Conservation (phyloP, 2,329 filamentous ascomycete species). For the Orbilia ellipsospora region DNA sequence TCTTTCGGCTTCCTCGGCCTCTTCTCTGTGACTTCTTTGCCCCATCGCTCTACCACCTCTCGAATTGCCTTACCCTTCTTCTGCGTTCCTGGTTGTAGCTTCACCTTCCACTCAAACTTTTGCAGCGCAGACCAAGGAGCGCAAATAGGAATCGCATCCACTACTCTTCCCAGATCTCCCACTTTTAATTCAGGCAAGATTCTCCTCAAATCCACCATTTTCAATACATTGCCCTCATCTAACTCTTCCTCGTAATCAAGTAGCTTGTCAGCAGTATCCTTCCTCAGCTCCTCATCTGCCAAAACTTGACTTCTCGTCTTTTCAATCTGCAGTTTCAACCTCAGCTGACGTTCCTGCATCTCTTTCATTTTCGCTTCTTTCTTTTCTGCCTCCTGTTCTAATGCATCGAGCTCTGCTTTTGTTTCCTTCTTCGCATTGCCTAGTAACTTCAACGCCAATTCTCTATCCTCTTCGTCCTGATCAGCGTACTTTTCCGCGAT, state of each 20-base stretch:
- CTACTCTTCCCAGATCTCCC: conserved; percentile 54
- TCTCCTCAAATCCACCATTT: conserved; percentile 71
- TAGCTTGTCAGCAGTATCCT: conserved; percentile 70
- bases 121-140: conserved; percentile 73
- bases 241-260: conserved; percentile 71
- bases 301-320: conserved; percentile 69
- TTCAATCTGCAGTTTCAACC: conserved; percentile 70
- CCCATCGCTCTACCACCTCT: conserved; percentile 87
- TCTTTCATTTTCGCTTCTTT: conserved; percentile 78
- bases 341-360: conserved; percentile 78
- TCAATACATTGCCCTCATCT: conserved; percentile 66
- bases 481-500: conserved; percentile 88
- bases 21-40: conserved; percentile 69
- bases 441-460: conserved; percentile 84
- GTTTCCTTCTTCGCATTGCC: conserved; percentile 72
- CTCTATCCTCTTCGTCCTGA: conserved; percentile 93
- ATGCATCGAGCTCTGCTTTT: conserved; percentile 9
- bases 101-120: conserved; percentile 90
- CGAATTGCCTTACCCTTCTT: conserved; percentile 97
- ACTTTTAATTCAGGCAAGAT: conserved; percentile 69
- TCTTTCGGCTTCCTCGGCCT: conserved; percentile 61
- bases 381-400: conserved; percentile 74
- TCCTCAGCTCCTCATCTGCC: conserved; percentile 72
- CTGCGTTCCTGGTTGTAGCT: conserved; percentile 85
- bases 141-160: conserved; percentile 74